Conservation (phyloP, 352 stramenopile species). For the Phytophthora megakarya region DNA sequence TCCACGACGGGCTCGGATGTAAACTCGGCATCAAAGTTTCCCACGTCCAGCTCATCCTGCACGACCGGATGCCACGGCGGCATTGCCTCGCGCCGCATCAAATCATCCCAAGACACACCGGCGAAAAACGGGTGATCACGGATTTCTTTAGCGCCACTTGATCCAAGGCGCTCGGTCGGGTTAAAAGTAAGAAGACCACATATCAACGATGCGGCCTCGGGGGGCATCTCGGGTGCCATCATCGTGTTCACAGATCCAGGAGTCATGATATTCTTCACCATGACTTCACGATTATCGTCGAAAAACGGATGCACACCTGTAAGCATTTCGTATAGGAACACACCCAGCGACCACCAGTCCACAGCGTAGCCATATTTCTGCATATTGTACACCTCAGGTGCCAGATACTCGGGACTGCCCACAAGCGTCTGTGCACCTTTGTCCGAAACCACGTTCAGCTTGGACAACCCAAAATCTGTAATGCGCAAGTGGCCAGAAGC, state of each 20-base stretch:
- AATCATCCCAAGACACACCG: slow-evolving; percentile 79
- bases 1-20: slow-evolving; percentile 78
- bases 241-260: slow-evolving; percentile 57
- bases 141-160: slow-evolving; percentile 63
- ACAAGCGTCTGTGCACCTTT: slow-evolving; percentile 69
- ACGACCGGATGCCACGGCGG: slow-evolving; percentile 72
- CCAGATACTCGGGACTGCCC: slow-evolving; percentile 91
- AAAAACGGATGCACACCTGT: slow-evolving; percentile 89
- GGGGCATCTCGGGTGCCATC: slow-evolving; percentile 73
- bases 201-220: slow-evolving; percentile 73
- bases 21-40: slow-evolving; percentile 82
- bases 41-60: slow-evolving; percentile 72
- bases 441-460: slow-evolving; percentile 76
- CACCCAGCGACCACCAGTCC: slow-evolving; percentile 93
- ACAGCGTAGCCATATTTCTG: slow-evolving; percentile 84
- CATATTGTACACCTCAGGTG: slow-evolving; percentile 82
- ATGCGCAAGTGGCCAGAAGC: slow-evolving; percentile 94
- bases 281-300: slow-evolving; percentile 83
- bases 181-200: slow-evolving; percentile 78
- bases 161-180: slow-evolving; percentile 66
- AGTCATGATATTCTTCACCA: slow-evolving; percentile 90
- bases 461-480: slow-evolving; percentile 96
- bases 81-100: slow-evolving; percentile 60
- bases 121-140: slow-evolving; percentile 89
- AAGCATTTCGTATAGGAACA: slow-evolving; percentile 93